Evolutionary conservation across 2,329 filamentous ascomycete genomes (phyloP), one percentile per base, ranked within the genome.

Genomic region (Clarireedia paspali): DNA sequence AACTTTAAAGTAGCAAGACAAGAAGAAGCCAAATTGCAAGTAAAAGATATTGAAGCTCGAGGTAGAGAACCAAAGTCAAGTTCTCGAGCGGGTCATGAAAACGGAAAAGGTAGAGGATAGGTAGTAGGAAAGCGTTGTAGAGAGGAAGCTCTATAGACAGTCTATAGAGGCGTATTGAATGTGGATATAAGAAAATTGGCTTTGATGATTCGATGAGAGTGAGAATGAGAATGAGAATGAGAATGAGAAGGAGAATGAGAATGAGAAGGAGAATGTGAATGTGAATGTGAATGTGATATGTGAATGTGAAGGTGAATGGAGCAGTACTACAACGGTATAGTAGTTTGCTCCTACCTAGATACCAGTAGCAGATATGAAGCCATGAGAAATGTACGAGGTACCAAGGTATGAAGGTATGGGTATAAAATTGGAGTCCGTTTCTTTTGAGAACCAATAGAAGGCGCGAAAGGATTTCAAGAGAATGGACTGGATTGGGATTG

Each of bases 341-440:
- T 30, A 30, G 27, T 30, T 20, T 20, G 20, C 20, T 30, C 27
- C 27, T 30, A 30, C 27, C 27, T 30, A 30, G 27, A 30, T 30
- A 30, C 5, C 27, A 30, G 27, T 30, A 30, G 27, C 27, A 30
- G 27, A 30, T 30, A 30, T 7, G 27, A 30, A 30, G 27, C 27
- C 27, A 30, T 30, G 27, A 30, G 27, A 30, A 30, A 30, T 30
- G 27, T 30, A 30, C 27, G 27, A 30, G 27, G 27, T 30, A 30
- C 27, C 27, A 30, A 30, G 27, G 27, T 30, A 30, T 30, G 9
- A 12, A 30, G 27, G 27, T 30, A 30, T 30, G 27, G 27, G 10
- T 30, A 44, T 44, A 17, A 17, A 44, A 23, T 58, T 54, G 55
- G 52, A 61, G 56, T 57, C 57, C 61, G 61, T 30, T 30, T 30